phyloP scores from a whole-genome alignment of 2,329 filamentous ascomycete species.

The Hortaea werneckii region DNA sequence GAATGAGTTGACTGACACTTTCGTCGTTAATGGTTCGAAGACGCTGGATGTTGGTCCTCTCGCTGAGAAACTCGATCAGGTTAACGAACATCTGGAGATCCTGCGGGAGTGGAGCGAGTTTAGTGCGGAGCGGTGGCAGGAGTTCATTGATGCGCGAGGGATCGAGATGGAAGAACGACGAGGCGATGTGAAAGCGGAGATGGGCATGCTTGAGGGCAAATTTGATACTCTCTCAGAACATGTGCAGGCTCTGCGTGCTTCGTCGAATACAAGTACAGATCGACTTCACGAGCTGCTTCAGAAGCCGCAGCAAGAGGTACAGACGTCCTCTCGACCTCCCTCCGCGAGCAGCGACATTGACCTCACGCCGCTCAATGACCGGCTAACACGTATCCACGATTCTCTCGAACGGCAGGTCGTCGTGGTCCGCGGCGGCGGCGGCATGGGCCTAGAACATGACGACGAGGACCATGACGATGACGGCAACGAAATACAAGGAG shows the following conservation, averaged over 20 bases:
- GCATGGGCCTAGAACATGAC: too few species aligned
- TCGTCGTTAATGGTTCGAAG: background rate
- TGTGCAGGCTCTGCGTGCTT: conserved; percentile 12
- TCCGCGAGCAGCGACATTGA: conserved; percentile 9
- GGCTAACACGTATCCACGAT: conserved; percentile 13
- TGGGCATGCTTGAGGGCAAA: conserved; percentile 12
- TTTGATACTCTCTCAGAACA: conserved; percentile 7
- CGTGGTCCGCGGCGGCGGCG: background rate
- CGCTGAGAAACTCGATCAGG: conserved; percentile 5
- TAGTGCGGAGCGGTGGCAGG: conserved; percentile 10
- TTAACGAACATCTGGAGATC: conserved; percentile 5
- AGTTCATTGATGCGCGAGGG: conserved; percentile 11
- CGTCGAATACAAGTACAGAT: conserved; percentile 11
- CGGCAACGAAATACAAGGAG: too few species aligned
- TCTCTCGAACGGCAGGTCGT: conserved; percentile 9
- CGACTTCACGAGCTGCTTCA: conserved; percentile 13
- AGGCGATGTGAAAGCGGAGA: conserved; percentile 7
- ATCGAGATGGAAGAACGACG: conserved; percentile 5
- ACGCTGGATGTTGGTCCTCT: conserved; percentile 4
- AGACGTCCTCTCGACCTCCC: background rate
- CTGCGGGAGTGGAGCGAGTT: conserved; percentile 8
- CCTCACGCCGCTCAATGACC: conserved; percentile 18
- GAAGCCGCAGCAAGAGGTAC: conserved; percentile 3
- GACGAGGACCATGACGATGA: too few species aligned
- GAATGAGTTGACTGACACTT: background rate